Evolutionary conservation across 148 eudicot genomes (phyloP).

Genomic region (Euryodendron excelsum): DNA sequence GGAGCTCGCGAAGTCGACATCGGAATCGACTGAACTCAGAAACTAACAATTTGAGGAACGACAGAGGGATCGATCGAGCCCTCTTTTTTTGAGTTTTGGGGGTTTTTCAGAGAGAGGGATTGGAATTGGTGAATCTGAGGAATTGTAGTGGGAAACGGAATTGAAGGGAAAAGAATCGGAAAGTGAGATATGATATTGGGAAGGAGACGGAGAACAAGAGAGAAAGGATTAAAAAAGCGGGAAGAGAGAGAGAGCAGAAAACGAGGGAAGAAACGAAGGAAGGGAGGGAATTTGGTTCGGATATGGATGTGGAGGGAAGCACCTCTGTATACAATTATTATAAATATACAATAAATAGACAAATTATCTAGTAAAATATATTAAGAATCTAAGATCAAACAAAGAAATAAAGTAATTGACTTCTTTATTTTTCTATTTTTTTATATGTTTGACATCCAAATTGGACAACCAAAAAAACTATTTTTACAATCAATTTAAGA

Average conservation of each 20-base stretch:
- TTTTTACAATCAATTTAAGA: too few relatives aligned
- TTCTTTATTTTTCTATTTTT: too few relatives aligned
- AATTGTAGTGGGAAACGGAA: not conserved
- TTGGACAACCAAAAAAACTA: too few relatives aligned
- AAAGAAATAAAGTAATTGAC: too few relatives aligned
- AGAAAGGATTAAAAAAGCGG: slow-evolving; percentile 22
- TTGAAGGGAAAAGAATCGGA: not conserved
- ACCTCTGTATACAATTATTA: not conserved
- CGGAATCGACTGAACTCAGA: slow-evolving; percentile 8
- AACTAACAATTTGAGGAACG: not conserved
- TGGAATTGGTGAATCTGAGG: slow-evolving; percentile 14
- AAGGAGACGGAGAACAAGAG: not conserved
- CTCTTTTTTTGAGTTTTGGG: not conserved
- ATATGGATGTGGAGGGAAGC: slow-evolving; percentile 89
- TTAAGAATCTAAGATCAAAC: too few relatives aligned
- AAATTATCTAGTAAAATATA: too few relatives aligned
- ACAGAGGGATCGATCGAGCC: slow-evolving; percentile 13
- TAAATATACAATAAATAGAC: not conserved
- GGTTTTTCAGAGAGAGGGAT: slow-evolving; percentile 13
- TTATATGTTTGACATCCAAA: too few relatives aligned
- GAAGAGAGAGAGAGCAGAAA: slow-evolving; percentile 33
- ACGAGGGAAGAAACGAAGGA: slow-evolving; percentile 31
- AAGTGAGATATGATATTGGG: slow-evolving; percentile 14
- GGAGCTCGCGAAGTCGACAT: slow-evolving; percentile 30
- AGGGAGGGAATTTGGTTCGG: slow-evolving; percentile 89